Evolutionary conservation across 2,329 filamentous ascomycete species (phyloP).

Genomic region (Salinomyces thailandicus): DNA sequence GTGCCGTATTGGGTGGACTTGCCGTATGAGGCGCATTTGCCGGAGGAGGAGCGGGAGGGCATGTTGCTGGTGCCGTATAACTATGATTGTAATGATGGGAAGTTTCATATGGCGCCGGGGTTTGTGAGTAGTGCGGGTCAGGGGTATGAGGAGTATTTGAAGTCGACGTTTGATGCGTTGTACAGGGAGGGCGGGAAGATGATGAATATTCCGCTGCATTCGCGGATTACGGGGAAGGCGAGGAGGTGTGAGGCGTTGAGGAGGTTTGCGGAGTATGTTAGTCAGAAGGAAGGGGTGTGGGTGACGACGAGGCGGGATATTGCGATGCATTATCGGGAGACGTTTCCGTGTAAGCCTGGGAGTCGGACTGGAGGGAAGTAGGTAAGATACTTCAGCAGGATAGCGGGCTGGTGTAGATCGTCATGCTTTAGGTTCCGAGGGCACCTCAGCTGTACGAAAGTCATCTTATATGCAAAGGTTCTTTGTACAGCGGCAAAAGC

Average conservation of each 20-base stretch:
- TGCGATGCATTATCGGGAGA: constrained; percentile 30
- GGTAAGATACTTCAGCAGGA: neutral
- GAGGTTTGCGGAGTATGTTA: constrained; percentile 32
- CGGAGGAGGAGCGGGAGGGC: constrained; percentile 27
- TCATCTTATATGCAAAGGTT: no score
- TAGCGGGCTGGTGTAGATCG: no score
- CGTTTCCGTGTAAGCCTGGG: constrained; percentile 29
- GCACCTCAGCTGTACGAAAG: no score
- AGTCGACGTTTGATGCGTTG: constrained; percentile 32
- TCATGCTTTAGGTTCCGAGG: no score
- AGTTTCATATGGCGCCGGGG: constrained; percentile 36
- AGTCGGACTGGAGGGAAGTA: neutral
- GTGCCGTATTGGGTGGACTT: constrained; percentile 47
- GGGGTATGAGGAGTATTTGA: constrained; percentile 33
- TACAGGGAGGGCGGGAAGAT: constrained; percentile 33
- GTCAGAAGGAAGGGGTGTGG: constrained; percentile 34
- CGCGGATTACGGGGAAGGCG: constrained; percentile 32
- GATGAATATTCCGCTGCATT: constrained; percentile 35
- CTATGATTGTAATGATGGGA: constrained; percentile 24
- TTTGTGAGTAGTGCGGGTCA: constrained; percentile 24
- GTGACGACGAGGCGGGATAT: constrained; percentile 35
- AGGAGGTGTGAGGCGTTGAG: constrained; percentile 30
- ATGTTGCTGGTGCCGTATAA: constrained; percentile 31
- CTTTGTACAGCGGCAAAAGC: constrained; percentile 1
- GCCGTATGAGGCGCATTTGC: constrained; percentile 35